Evolutionary conservation across 2,329 filamentous ascomycete species (phyloP).

Genomic region (Alternaria conjuncta): DNA sequence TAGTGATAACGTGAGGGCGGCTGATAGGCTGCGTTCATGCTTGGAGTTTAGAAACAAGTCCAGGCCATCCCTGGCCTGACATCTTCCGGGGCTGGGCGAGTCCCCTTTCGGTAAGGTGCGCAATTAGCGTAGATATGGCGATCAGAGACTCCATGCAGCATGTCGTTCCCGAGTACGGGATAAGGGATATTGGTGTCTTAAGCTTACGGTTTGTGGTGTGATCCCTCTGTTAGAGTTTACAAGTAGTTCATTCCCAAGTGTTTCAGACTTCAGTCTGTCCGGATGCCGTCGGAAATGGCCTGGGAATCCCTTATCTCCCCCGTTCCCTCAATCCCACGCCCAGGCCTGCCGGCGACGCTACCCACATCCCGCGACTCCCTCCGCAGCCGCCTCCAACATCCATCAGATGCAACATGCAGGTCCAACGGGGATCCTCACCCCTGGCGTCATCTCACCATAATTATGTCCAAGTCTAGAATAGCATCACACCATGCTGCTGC

Average conservation of each 20-base stretch:
- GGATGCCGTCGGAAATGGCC: neutral
- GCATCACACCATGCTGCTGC: slow-evolving; percentile 7
- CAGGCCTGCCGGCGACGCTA: slow-evolving; percentile 1
- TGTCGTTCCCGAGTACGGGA: neutral
- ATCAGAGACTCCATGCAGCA: slow-evolving; percentile 9
- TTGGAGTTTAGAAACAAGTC: slow-evolving; percentile 6
- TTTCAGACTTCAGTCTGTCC: neutral
- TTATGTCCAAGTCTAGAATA: slow-evolving; percentile 1
- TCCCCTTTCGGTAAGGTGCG: slow-evolving; percentile 2
- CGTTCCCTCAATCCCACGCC: slow-evolving; percentile 3
- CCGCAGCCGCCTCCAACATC: slow-evolving; percentile 6
- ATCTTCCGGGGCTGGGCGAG: neutral
- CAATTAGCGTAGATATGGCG: slow-evolving; percentile 3
- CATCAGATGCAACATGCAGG: neutral
- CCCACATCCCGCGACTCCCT: slow-evolving; percentile 6
- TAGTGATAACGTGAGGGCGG: slow-evolving; percentile 21
- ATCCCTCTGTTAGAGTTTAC: neutral
- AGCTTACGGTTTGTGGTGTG: neutral
- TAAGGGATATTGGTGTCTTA: neutral
- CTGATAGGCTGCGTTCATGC: slow-evolving; percentile 21
- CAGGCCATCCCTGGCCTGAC: slow-evolving; percentile 5
- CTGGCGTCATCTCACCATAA: neutral
- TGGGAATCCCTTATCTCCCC: slow-evolving; percentile 1
- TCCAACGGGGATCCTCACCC: slow-evolving; percentile 4
- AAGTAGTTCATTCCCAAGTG: neutral